Percentiles rank a stretch among this genome's conserved stretches.
phyloP scores from a whole-genome alignment of 2,329 filamentous ascomycete genomes.

The Blastomyces gilchristii region DNA sequence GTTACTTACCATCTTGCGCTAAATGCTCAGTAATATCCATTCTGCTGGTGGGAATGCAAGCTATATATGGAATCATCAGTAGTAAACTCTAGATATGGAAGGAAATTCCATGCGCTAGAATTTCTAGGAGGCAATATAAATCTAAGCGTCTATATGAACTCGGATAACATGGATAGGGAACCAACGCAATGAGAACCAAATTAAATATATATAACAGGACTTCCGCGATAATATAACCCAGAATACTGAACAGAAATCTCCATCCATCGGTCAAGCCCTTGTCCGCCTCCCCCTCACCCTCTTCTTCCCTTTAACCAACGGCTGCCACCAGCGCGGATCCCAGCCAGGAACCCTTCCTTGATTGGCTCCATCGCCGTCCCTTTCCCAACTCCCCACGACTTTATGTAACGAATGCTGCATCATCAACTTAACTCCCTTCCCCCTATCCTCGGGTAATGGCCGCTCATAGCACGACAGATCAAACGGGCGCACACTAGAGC shows the following conservation, averaged over 20 bases:
- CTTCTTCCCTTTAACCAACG: constrained; percentile 17
- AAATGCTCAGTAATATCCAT: background rate
- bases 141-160: background rate
- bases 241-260: background rate
- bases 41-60: background rate
- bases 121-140: background rate
- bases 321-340: constrained; percentile 30
- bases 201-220: background rate
- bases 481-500: constrained; percentile 19
- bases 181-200: background rate
- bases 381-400: constrained; percentile 14
- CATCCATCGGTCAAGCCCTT: constrained; percentile 7
- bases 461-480: constrained; percentile 38
- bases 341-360: constrained; percentile 24
- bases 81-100: background rate
- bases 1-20: background rate
- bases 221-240: too few relatives aligned
- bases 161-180: background rate
- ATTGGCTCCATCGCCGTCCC: constrained; percentile 14
- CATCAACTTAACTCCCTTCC: constrained; percentile 26
- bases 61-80: background rate
- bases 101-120: background rate
- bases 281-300: constrained; percentile 25
- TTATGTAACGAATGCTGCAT: constrained; percentile 25
- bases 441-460: constrained; percentile 26